phyloP scores from a whole-genome alignment of 2,329 filamentous ascomycete species.

The Nothophoma quercina region DNA sequence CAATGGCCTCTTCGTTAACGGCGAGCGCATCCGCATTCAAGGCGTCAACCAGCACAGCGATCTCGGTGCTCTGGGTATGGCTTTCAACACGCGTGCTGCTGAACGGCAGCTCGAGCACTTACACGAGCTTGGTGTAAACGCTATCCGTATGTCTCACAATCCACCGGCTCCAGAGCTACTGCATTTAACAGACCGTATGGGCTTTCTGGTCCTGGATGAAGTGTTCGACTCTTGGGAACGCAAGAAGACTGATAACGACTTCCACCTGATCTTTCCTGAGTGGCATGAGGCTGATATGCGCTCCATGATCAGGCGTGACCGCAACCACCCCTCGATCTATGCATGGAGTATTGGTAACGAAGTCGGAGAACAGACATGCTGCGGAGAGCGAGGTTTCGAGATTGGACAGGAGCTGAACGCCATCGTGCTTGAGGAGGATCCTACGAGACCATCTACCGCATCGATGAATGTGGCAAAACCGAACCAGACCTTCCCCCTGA shows the following conservation, averaged over 20 bases:
- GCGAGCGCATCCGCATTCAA: constrained; percentile 54
- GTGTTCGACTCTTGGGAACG: constrained; percentile 62
- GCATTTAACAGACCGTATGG: constrained; percentile 59
- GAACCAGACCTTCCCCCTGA: constrained; percentile 47
- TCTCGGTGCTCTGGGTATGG: constrained; percentile 59
- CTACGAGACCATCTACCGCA: constrained; percentile 54
- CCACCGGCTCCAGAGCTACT: constrained; percentile 61
- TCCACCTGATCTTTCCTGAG: constrained; percentile 60
- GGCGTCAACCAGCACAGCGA: constrained; percentile 62
- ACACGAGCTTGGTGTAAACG: constrained; percentile 61
- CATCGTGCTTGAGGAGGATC: constrained; percentile 57
- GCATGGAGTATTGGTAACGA: constrained; percentile 65
- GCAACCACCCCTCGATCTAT: constrained; percentile 63
- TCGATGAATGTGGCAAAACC: constrained; percentile 58
- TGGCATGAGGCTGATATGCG: constrained; percentile 64
- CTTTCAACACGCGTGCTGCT: constrained; percentile 60
- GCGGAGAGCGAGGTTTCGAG: constrained; percentile 36
- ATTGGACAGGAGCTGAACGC: constrained; percentile 48
- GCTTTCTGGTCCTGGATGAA: constrained; percentile 62
- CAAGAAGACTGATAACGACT: constrained; percentile 59
- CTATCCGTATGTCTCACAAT: constrained; percentile 63
- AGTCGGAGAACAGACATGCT: constrained; percentile 56
- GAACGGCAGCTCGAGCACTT: constrained; percentile 60
- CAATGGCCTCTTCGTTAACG: constrained; percentile 59
- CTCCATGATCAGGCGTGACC: constrained; percentile 60